Conservation (phyloP, 257 asterid species). For the Nicotiana benthamiana region DNA sequence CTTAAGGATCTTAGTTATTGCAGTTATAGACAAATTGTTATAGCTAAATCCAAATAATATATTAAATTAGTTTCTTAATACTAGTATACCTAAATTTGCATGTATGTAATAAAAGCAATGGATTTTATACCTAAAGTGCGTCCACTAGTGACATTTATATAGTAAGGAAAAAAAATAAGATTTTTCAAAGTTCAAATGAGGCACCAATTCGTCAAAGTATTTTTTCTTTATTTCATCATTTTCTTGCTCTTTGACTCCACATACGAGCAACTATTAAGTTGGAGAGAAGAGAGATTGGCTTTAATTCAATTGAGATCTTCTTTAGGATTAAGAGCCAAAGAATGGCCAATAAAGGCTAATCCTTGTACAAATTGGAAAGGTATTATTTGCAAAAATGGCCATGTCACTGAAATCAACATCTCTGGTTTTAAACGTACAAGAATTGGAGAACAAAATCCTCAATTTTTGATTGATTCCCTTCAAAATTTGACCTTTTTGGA, state of each 20-base stretch:
- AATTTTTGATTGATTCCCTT: constrained; percentile 61
- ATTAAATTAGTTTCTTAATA: neutral
- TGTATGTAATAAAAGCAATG: neutral
- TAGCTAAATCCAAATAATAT: neutral
- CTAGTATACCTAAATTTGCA: neutral
- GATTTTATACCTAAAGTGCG: neutral
- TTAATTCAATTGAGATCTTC: constrained; percentile 82
- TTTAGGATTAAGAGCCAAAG: constrained; percentile 69
- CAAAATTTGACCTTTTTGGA: constrained; percentile 52
- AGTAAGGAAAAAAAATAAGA: constrained; percentile 25
- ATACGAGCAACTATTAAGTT: constrained; percentile 38
- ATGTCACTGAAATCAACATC: constrained; percentile 58
- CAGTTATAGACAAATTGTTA: neutral
- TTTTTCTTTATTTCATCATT: constrained; percentile 22
- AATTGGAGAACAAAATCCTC: constrained; percentile 55
- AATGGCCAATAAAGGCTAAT: constrained; percentile 75
- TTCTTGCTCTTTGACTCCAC: constrained; percentile 40
- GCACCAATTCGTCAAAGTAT: constrained; percentile 27
- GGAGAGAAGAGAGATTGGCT: constrained; percentile 38
- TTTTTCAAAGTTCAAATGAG: constrained; percentile 44
- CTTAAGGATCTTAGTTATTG: too few relatives aligned
- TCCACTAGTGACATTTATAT: neutral
- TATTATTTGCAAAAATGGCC: constrained; percentile 50
- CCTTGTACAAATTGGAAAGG: constrained; percentile 77
- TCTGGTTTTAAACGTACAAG: constrained; percentile 76